A percentile compares a stretch with the other conserved stretches of the same genome.
Evolutionary conservation across 192 early-diverging fungal genomes (phyloP).

Genomic region (Chytriomyces sp.): DNA sequence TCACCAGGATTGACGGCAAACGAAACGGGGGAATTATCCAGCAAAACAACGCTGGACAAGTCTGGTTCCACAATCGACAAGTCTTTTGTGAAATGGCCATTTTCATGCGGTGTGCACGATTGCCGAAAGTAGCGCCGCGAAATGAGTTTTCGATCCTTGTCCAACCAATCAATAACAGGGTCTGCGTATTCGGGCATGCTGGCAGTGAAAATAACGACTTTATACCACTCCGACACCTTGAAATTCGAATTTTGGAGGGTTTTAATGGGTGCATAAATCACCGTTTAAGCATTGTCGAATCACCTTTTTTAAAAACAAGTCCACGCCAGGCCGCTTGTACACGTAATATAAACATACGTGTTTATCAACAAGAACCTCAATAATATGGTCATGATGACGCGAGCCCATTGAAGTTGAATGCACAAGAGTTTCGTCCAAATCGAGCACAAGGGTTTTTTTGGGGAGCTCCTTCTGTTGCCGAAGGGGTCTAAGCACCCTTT

Average conservation of each 20-base stretch:
- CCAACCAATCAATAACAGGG: slow-evolving; percentile 90
- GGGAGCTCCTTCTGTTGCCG: not conserved
- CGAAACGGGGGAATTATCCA: slow-evolving; percentile 82
- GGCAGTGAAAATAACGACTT: slow-evolving; percentile 89
- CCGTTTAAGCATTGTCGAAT: slow-evolving; percentile 19
- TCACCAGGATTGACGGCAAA: slow-evolving; percentile 78
- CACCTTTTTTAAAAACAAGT: slow-evolving; percentile 84
- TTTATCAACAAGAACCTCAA: slow-evolving; percentile 84
- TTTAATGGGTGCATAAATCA: slow-evolving; percentile 24
- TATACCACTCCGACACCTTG: slow-evolving; percentile 87
- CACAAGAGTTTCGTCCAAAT: slow-evolving; percentile 78
- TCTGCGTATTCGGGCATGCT: slow-evolving; percentile 93
- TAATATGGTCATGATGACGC: slow-evolving; percentile 71
- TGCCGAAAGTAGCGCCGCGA: slow-evolving; percentile 80
- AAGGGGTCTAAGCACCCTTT: not conserved
- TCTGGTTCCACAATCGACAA: slow-evolving; percentile 75
- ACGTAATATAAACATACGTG: slow-evolving; percentile 87
- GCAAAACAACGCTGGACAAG: slow-evolving; percentile 77
- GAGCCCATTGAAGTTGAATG: slow-evolving; percentile 72
- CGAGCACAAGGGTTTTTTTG: slow-evolving; percentile 58
- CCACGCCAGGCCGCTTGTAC: slow-evolving; percentile 87
- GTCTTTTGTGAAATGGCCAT: slow-evolving; percentile 79
- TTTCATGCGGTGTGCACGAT: slow-evolving; percentile 67
- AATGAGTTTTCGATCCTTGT: slow-evolving; percentile 71
- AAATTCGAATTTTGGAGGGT: not conserved